Evolutionary conservation across 1,139 yeast species (phyloP).

Genomic region (Lodderomyces metapsilosis): DNA sequence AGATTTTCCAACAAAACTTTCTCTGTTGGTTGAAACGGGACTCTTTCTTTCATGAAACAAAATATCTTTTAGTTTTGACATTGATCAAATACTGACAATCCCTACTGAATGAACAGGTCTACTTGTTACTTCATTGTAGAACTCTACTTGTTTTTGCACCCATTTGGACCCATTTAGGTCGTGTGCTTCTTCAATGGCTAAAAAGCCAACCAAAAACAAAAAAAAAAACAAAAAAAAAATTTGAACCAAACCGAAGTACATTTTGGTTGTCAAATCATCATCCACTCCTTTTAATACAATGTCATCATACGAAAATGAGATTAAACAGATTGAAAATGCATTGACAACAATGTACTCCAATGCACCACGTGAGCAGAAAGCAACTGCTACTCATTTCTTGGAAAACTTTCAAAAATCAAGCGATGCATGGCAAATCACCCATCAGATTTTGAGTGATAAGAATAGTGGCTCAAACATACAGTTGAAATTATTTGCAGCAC

Average conservation of each 20-base stretch:
- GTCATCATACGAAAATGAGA: slow-evolving; percentile 7
- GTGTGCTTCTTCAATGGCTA: not conserved
- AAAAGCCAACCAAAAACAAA: too few relatives aligned
- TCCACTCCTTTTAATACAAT: not conserved
- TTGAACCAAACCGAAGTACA: too few relatives aligned
- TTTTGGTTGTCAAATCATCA: not conserved
- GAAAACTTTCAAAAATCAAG: slow-evolving; percentile 81
- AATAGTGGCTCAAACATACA: slow-evolving; percentile 34
- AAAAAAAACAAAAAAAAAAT: too few relatives aligned
- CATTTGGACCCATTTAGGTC: too few relatives aligned
- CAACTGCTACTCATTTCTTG: slow-evolving; percentile 62
- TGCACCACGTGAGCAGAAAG: slow-evolving; percentile 51
- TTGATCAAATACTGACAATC: too few relatives aligned
- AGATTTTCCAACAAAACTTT: too few relatives aligned
- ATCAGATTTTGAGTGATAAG: slow-evolving; percentile 26
- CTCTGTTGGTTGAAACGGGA: too few relatives aligned
- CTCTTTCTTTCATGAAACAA: too few relatives aligned
- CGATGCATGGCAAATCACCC: slow-evolving; percentile 63
- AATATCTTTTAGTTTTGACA: too few relatives aligned
- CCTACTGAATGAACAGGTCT: too few relatives aligned
- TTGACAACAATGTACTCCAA: slow-evolving; percentile 61
- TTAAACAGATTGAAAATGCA: slow-evolving; percentile 29
- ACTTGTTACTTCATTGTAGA: too few relatives aligned
- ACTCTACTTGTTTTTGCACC: too few relatives aligned
- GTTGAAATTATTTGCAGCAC: slow-evolving; percentile 80